Conservation (phyloP, 2,329 filamentous ascomycete genomes). For the Coccinonectria pachysandricola region DNA sequence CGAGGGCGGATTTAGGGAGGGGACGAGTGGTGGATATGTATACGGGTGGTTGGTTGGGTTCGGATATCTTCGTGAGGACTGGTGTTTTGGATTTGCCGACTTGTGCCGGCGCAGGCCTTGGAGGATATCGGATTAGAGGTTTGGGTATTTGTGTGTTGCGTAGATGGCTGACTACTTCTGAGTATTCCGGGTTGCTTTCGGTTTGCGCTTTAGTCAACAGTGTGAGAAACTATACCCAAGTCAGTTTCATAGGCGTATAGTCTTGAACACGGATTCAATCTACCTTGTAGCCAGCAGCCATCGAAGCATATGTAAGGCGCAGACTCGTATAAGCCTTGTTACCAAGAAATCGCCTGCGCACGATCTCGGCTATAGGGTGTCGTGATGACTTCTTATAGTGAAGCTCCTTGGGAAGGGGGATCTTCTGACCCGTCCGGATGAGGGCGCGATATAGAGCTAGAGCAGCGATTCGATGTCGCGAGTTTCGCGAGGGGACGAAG, state of each 20-base stretch:
- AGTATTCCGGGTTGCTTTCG: slow-evolving; percentile 29
- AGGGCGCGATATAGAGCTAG: slow-evolving; percentile 65
- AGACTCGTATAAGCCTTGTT: slow-evolving; percentile 49
- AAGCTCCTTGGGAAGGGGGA: slow-evolving; percentile 35
- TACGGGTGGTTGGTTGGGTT: slow-evolving; percentile 27
- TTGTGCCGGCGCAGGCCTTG: too few relatives aligned
- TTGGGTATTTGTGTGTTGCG: slow-evolving; percentile 16
- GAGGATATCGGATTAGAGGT: too few relatives aligned
- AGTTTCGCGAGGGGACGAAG: slow-evolving; percentile 38
- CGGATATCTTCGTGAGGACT: slow-evolving; percentile 24
- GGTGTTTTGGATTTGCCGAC: slow-evolving; percentile 12
- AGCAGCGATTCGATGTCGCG: slow-evolving; percentile 45
- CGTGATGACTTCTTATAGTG: slow-evolving; percentile 21
- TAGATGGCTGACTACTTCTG: slow-evolving; percentile 32
- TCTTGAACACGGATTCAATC: neutral
- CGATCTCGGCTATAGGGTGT: slow-evolving; percentile 43
- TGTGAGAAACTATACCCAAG: slow-evolving; percentile 27
- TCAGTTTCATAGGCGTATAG: neutral
- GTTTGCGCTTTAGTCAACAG: slow-evolving; percentile 29
- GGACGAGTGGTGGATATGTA: slow-evolving; percentile 40
- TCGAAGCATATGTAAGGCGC: slow-evolving; percentile 49
- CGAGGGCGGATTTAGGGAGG: slow-evolving; percentile 36
- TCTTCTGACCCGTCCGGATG: slow-evolving; percentile 43
- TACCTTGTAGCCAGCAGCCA: slow-evolving; percentile 60
- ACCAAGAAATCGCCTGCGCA: slow-evolving; percentile 52